Percentiles rank a stretch among this genome's conserved stretches.
Conservation (phyloP, 2,329 filamentous ascomycete genomes). For the Sodiomyces alkalinus region DNA sequence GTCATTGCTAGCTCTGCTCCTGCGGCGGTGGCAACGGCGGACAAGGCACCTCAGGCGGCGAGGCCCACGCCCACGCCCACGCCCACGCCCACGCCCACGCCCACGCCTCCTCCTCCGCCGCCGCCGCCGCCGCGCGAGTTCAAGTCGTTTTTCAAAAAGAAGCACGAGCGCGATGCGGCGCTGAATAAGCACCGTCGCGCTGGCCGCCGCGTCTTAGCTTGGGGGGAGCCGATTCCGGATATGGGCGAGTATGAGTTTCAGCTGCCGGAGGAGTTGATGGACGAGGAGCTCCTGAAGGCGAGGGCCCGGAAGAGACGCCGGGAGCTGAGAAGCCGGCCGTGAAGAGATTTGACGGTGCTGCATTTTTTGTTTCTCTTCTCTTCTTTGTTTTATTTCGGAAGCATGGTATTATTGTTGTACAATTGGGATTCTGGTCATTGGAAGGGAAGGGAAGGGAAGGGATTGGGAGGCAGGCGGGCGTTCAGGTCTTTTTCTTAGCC, state of each 20-base stretch:
- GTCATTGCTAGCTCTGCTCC: too few relatives aligned
- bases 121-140: conserved; percentile 43
- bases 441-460: too few relatives aligned
- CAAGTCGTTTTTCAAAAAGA: conserved; percentile 74
- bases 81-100: too few relatives aligned
- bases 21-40: too few relatives aligned
- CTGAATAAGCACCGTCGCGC: conserved; percentile 57
- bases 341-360: too few relatives aligned
- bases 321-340: too few relatives aligned
- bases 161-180: conserved; percentile 64
- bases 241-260: conserved; percentile 56
- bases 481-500: too few relatives aligned
- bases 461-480: too few relatives aligned
- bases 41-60: conserved; percentile 4
- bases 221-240: conserved; percentile 70
- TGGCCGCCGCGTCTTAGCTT: conserved; percentile 58
- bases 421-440: too few relatives aligned
- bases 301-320: conserved; percentile 49
- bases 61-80: conserved; percentile 12
- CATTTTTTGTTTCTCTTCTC: too few relatives aligned
- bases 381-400: too few relatives aligned
- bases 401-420: too few relatives aligned
- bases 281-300: conserved; percentile 39
- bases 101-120: conserved; percentile 18
- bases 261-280: conserved; percentile 49